Evolutionary conservation across 495 filamentous ascomycete species (phyloP).

Genomic region (Neurospora sp.): DNA sequence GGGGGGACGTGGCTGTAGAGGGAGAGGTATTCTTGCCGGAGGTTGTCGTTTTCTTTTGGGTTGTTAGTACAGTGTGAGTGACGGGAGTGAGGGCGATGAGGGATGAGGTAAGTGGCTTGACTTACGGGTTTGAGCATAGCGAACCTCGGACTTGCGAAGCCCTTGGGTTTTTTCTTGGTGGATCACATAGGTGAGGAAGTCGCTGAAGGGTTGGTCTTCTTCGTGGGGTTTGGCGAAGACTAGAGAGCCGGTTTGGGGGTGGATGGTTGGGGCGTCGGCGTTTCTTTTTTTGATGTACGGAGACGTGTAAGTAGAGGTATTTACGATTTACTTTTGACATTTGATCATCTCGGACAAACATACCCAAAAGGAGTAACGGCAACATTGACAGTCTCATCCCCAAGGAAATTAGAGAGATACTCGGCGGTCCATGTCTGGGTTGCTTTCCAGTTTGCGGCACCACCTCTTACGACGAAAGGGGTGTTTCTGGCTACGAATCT

Average conservation of each 20-base stretch:
- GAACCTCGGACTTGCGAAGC: conserved; percentile 21
- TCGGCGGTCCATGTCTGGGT: conserved; percentile 45
- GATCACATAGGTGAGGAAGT: conserved; percentile 37
- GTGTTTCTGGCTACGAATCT: conserved; percentile 54
- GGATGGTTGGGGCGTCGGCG: conserved; percentile 46
- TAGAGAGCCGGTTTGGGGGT: conserved; percentile 19
- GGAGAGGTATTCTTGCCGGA: conserved; percentile 52
- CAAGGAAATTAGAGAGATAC: conserved; percentile 44
- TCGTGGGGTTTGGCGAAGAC: conserved; percentile 48
- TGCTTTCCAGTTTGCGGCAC: conserved; percentile 48
- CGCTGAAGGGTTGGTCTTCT: conserved; percentile 37
- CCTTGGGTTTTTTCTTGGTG: conserved; percentile 21
- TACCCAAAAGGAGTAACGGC: conserved; percentile 60
- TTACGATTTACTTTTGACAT: no score
- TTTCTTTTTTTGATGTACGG: conserved; percentile 33
- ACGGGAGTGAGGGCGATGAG: not conserved
- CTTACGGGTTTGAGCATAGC: conserved; percentile 47
- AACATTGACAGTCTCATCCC: conserved; percentile 47
- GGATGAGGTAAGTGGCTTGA: not conserved
- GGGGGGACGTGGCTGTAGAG: conserved; percentile 46
- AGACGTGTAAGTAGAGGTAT: no score
- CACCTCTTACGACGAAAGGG: conserved; percentile 57
- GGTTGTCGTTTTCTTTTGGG: conserved; percentile 59
- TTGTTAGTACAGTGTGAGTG: not conserved
- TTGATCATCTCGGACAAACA: no score